Percentiles rank a stretch among this genome's conserved stretches.
Conservation (phyloP, 139 green algal species). For the Picochlorum sp. region DNA sequence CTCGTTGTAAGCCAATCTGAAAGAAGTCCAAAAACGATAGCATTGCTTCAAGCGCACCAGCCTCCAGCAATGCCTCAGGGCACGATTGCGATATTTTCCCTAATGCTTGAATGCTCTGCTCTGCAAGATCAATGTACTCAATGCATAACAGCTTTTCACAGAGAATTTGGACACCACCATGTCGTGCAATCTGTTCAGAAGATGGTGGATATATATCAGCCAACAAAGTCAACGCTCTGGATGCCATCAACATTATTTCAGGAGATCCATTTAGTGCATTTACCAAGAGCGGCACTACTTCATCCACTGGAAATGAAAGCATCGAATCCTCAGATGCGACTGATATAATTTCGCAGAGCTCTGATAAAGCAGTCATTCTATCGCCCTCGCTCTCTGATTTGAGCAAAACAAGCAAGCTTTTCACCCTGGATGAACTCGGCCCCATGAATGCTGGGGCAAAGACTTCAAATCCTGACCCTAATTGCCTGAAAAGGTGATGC, state of each 20-base stretch:
- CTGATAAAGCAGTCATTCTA: slow-evolving; percentile 69
- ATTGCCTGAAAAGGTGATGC: slow-evolving; percentile 59
- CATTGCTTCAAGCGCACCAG: slow-evolving; percentile 75
- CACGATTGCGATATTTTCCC: slow-evolving; percentile 93
- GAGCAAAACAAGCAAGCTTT: slow-evolving; percentile 69
- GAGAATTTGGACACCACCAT: slow-evolving; percentile 72
- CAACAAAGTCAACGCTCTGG: slow-evolving; percentile 83
- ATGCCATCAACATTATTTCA: slow-evolving; percentile 91
- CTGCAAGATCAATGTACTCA: slow-evolving; percentile 97
- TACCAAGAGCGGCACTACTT: slow-evolving; percentile 81
- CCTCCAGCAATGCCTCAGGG: slow-evolving; percentile 53
- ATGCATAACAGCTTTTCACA: slow-evolving; percentile 81
- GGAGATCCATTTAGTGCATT: slow-evolving; percentile 73
- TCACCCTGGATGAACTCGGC: slow-evolving; percentile 3
- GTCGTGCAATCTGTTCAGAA: slow-evolving; percentile 67
- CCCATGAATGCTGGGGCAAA: slow-evolving; percentile 44
- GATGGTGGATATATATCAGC: slow-evolving; percentile 77
- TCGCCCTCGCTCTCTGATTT: slow-evolving; percentile 52
- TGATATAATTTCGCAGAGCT: slow-evolving; percentile 87
- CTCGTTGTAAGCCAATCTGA: slow-evolving; percentile 80
- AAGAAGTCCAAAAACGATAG: slow-evolving; percentile 97
- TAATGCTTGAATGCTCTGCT: slow-evolving; percentile 87
- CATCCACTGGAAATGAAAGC: slow-evolving; percentile 68
- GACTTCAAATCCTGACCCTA: slow-evolving; percentile 79
- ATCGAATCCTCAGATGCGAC: slow-evolving; percentile 85